These are phyloP conservation scores for Citrus hindsii DNA, from an alignment of 345 rosid genomes.

Conservation along the genomic window DNA sequence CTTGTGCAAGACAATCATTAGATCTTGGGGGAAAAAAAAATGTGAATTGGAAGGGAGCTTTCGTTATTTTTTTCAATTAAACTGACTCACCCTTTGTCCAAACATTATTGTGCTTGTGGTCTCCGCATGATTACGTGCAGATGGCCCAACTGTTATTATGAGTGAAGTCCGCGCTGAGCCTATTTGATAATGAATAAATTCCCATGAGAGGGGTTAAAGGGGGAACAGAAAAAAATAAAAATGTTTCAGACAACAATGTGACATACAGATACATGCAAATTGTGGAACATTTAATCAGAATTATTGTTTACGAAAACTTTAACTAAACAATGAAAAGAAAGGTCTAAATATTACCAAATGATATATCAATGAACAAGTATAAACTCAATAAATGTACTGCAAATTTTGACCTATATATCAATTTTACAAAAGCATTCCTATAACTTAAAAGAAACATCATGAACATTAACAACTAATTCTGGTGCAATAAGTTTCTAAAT, in stretches of 20 bases:
- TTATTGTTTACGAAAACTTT: not conserved
- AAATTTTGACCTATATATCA: not conserved
- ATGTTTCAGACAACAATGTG: not conserved
- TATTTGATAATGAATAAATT: slow-evolving; percentile 26
- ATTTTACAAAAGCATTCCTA: not conserved
- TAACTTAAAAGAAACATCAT: not conserved
- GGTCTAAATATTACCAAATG: not conserved
- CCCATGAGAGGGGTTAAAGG: not conserved
- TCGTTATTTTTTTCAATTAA: too few species aligned
- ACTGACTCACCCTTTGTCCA: slow-evolving; percentile 80
- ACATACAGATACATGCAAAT: not conserved
- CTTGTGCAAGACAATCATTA: not conserved
- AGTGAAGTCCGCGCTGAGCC: slow-evolving; percentile 96
- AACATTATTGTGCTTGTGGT: slow-evolving; percentile 91
- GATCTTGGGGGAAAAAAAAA: not conserved
- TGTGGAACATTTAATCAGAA: slow-evolving; percentile 1
- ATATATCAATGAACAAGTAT: not conserved
- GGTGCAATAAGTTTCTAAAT: not conserved
- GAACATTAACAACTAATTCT: not conserved
- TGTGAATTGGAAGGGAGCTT: not conserved
- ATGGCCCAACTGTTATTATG: slow-evolving; percentile 83
- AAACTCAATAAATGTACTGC: not conserved
- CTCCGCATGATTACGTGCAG: slow-evolving; percentile 76
- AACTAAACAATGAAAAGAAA: not conserved
- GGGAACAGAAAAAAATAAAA: not conserved